Evolutionary conservation across 2,329 filamentous ascomycete species (phyloP).

Genomic region (Lizonia empirigonia): DNA sequence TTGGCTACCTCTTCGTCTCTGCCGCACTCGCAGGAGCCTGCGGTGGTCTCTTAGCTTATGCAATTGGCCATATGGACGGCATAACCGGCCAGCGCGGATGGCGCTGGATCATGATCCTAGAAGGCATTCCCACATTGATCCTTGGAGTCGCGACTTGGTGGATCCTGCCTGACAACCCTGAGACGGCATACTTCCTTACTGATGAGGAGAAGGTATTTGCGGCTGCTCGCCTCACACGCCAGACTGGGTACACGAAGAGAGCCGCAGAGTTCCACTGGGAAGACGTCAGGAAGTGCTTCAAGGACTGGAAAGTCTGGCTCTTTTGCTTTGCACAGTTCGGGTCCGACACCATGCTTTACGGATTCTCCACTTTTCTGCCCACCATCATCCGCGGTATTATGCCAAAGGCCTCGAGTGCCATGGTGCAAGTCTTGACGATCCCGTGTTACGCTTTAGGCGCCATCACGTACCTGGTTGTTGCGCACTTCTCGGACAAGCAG

Average conservation of each 20-base stretch:
- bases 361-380: constrained; percentile 77
- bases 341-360: constrained; percentile 77
- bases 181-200: constrained; percentile 66
- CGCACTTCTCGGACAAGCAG: constrained; percentile 69
- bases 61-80: constrained; percentile 75
- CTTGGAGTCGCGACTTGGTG: constrained; percentile 63
- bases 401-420: constrained; percentile 62
- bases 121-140: constrained; percentile 62
- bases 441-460: constrained; percentile 78
- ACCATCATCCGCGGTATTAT: constrained; percentile 77
- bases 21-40: constrained; percentile 73
- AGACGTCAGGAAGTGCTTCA: constrained; percentile 70
- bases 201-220: constrained; percentile 66
- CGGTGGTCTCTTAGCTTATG: constrained; percentile 75
- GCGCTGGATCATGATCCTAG: constrained; percentile 72
- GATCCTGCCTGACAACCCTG: constrained; percentile 69
- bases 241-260: constrained; percentile 56
- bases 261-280: constrained; percentile 62
- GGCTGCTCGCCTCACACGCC: constrained; percentile 54
- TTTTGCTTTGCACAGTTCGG: constrained; percentile 75
- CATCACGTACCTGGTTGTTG: constrained; percentile 68
- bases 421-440: constrained; percentile 77
- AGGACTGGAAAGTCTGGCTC: constrained; percentile 76
- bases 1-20: constrained; percentile 74
- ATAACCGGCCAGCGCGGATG: constrained; percentile 68